Evolutionary conservation across 495 filamentous ascomycete species (phyloP), one percentile per base, ranked within the genome.

Genomic region (Peziza echinospora): DNA sequence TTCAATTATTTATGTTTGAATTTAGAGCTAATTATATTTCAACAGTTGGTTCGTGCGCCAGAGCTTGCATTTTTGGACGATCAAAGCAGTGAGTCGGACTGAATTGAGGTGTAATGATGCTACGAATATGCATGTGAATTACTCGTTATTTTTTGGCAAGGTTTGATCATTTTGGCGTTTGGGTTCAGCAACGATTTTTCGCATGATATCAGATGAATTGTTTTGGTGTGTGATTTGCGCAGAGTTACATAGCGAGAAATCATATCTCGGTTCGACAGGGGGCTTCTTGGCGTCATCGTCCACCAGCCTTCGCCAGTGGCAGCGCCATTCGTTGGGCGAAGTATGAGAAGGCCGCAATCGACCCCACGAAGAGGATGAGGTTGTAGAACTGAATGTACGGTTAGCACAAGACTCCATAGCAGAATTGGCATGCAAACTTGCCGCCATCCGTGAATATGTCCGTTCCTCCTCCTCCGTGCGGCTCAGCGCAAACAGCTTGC

Each of bases 401-500:
- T 60, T 39, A 57, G 42, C 26, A 39, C 6, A 45, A 4, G 5
- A 26, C 11, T 21, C 51, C 54, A 26, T 44, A 34, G 19, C 24
- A 26, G 42, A n/a, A 21, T 28, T 34, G 6, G n/a, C n/a, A 44
- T 19, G 39, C 21, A 22, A 47, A 65, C 80, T 55, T 66, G 96
- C 89, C 34, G 89, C 89, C 60, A 75, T 91, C 49, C 89, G 71
- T 5, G 91, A 96, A 55, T 94, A 87, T 43, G 82, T 81, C 61
- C 86, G 81, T 63, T 97, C 89, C 60, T 97, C 89, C 46, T 80
- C 77, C 52, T 96, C 91, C 3, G 84, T 84, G 45, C 89, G 71
- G 9, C 91, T 84, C 64, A 93, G 86, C 44, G 94, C 91, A 62
- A 97, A 96, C 45, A 97, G 77, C 22, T 89, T 85, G 40, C 89